Base-by-base conservation (phyloP, 768 basidiomycete species). In the Lepiota subincarnata region DNA sequence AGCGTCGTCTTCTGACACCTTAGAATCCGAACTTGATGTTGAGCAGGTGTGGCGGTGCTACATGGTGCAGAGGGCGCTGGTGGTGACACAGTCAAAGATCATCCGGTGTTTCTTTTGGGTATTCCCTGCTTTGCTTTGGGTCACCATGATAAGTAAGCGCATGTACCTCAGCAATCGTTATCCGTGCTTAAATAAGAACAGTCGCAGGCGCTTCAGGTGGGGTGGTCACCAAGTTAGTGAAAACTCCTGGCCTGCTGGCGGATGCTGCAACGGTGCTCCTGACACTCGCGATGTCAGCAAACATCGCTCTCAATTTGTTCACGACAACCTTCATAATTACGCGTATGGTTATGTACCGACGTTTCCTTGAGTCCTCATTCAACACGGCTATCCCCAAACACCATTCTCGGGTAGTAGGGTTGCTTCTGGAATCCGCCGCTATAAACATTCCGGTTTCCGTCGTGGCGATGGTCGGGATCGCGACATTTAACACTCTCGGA, bases 31-130 rank as follows among this genome's bases (percentile, higher is more conserved):
- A 20, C 7, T 39, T 2, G 3, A 20, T 10, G 8, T 31, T 12
- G 40, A 6, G 3, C 12, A 50, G 48, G 48, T 50, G 18, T 41
- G 48, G 48, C 48, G 48, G n/a, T 50, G 48, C 24, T 50, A 50
- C 16, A 50, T 50, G 48, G 48, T 50, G 18, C 48, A 50, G 18
- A 38, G 8, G 22, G 20, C 40, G 16, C 38, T 50, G 13, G 28
- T 50, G 48, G 6, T 24, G 11, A 11, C 24, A 26, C 20, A 18
- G 14, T 31, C 20, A 4, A 13, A 16, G 22, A 6, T 8, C 7
- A 10, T 31, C 37, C 37, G 48, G 19, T 10, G 19, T 1, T 22
- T 50, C 40, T 50, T 13, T 24, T 50, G 48, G 48, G 14, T 50
- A 37, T 26, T 40, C 13, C 48, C 48, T 8, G 48, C 38, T 13